A percentile compares a stretch with the other conserved stretches of the same genome.
phyloP scores from a whole-genome alignment of 257 asterid genomes.

The Thymus mandschuricus region DNA sequence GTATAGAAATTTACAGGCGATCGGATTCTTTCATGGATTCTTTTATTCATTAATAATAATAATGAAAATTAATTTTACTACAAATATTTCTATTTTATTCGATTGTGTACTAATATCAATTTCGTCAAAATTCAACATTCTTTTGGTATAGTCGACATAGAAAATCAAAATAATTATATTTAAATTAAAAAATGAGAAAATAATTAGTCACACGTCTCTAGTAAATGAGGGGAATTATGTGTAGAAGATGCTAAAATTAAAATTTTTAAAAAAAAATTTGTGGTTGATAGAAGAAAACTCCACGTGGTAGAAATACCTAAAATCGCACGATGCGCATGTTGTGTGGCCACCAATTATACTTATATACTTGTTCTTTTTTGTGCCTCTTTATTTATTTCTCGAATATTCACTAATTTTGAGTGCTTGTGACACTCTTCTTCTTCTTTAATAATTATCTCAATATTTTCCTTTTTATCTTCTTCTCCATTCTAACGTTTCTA shows the following conservation, averaged over 20 bases:
- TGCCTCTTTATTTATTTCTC: not conserved
- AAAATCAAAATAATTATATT: not conserved
- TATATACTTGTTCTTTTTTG: no score
- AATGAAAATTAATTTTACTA: not conserved
- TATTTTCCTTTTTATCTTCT: no score
- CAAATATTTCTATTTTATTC: no score
- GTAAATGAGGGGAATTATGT: not conserved
- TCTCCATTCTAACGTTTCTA: no score
- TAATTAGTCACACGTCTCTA: slow-evolving; percentile 21
- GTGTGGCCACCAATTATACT: slow-evolving; percentile 24
- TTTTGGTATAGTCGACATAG: not conserved
- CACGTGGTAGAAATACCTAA: slow-evolving; percentile 32
- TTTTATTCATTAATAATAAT: slow-evolving; percentile 36
- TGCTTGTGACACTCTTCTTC: slow-evolving; percentile 4
- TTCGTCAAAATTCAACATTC: not conserved
- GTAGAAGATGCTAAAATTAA: slow-evolving; percentile 23
- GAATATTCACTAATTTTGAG: slow-evolving; percentile 19
- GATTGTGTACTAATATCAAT: not conserved
- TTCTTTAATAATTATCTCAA: not conserved
- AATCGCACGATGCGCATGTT: slow-evolving; percentile 34
- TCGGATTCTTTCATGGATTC: slow-evolving; percentile 28
- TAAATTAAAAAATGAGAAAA: not conserved
- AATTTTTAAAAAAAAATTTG: not conserved
- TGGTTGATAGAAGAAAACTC: slow-evolving; percentile 23
- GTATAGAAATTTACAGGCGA: not conserved